These are phyloP conservation scores for Gelatoporia subvermispora DNA, from an alignment of 768 basidiomycete species.

Conservation along the genomic window DNA sequence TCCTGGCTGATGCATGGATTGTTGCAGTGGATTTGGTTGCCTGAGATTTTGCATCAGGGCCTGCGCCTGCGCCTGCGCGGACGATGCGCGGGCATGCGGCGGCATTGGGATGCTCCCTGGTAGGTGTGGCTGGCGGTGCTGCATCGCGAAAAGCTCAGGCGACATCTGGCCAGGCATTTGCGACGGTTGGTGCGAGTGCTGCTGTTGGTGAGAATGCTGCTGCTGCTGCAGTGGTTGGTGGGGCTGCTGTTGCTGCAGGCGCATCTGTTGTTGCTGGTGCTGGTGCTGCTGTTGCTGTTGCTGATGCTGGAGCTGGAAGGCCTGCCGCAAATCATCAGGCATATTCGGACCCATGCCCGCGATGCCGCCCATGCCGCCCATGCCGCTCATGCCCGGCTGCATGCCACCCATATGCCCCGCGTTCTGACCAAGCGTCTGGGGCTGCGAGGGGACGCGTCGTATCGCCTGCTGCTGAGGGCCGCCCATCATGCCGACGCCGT, in stretches of 20 bases:
- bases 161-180: slow-evolving; percentile 34
- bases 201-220: slow-evolving; percentile 23
- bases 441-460: slow-evolving; percentile 58
- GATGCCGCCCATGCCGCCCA: slow-evolving; percentile 32
- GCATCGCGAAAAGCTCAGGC: slow-evolving; percentile 35
- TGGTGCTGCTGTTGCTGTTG: slow-evolving; percentile 29
- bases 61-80: slow-evolving; percentile 33
- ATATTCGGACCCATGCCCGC: slow-evolving; percentile 42
- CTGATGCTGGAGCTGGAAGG: slow-evolving; percentile 23
- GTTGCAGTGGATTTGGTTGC: slow-evolving; percentile 31
- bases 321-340: slow-evolving; percentile 30
- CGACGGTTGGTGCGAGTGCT: slow-evolving; percentile 26
- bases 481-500: slow-evolving; percentile 34
- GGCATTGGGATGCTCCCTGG: slow-evolving; percentile 34
- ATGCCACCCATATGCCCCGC: slow-evolving; percentile 31
- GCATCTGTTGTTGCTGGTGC: slow-evolving; percentile 23
- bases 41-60: slow-evolving; percentile 40
- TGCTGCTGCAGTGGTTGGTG: slow-evolving; percentile 27
- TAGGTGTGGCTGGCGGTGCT: slow-evolving; percentile 29
- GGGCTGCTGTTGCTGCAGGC: slow-evolving; percentile 28
- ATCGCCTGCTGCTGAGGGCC: slow-evolving; percentile 32
- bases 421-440: slow-evolving; percentile 34
- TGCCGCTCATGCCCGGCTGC: slow-evolving; percentile 24
- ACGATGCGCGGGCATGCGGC: slow-evolving; percentile 39
- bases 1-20: slow-evolving; percentile 25